Conservation (phyloP, 1,139 yeast species). For the Yamadazyma spencermartinsiae region DNA sequence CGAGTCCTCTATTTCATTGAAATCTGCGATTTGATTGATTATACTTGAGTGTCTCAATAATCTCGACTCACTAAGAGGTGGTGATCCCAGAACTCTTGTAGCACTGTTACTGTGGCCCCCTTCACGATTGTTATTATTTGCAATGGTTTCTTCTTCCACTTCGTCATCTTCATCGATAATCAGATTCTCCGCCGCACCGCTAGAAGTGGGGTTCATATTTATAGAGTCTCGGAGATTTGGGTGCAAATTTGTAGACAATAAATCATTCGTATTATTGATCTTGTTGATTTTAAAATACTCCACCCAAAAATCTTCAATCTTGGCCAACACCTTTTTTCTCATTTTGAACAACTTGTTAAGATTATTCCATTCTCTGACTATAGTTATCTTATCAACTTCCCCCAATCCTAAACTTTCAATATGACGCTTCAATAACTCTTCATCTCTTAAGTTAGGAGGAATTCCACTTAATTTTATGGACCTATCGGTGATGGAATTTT, state of each 20-base stretch:
- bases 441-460: constrained; percentile 76
- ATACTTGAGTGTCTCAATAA: constrained; percentile 14
- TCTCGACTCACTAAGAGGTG: neutral
- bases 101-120: too few relatives aligned
- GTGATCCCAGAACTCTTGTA: too few relatives aligned
- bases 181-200: neutral
- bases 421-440: constrained; percentile 64
- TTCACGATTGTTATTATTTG: constrained; percentile 6
- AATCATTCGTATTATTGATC: constrained; percentile 29
- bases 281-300: constrained; percentile 54
- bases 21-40: constrained; percentile 21
- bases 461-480: constrained; percentile 49
- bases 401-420: constrained; percentile 81
- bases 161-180: constrained; percentile 20
- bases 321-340: constrained; percentile 53
- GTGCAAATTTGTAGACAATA: constrained; percentile 27
- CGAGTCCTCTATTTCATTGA: constrained; percentile 1
- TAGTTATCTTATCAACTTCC: constrained; percentile 68
- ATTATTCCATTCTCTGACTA: constrained; percentile 83
- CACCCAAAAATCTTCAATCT: constrained; percentile 76
- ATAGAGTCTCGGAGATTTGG: constrained; percentile 32
- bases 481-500: constrained; percentile 46
- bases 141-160: constrained; percentile 11
- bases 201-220: constrained; percentile 16
- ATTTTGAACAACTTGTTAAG: constrained; percentile 64